phyloP scores from a whole-genome alignment of 768 basidiomycete species.

The Boletus eberwhitei region DNA sequence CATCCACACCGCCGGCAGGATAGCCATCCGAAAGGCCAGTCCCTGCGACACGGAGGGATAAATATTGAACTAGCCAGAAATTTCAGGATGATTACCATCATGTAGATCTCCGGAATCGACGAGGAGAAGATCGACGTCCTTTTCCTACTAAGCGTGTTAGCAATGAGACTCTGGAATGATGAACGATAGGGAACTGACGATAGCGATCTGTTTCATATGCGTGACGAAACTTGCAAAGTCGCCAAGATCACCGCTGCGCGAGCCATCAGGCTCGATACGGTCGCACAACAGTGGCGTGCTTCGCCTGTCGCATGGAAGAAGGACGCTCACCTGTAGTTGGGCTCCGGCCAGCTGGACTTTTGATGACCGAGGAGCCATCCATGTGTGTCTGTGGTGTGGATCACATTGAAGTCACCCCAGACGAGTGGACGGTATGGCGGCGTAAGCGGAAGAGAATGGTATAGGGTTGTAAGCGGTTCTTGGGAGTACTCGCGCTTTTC shows the following conservation, averaged over 20 bases:
- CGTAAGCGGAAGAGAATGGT: conserved; percentile 28
- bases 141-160: conserved; percentile 37
- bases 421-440: conserved; percentile 66
- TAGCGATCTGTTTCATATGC: conserved; percentile 75
- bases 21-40: conserved; percentile 78
- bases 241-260: conserved; percentile 58
- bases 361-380: conserved; percentile 86
- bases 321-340: conserved; percentile 57
- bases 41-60: conserved; percentile 36
- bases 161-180: background rate
- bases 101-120: conserved; percentile 82
- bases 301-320: background rate
- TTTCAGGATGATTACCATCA: conserved; percentile 42
- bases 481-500: conserved; percentile 39
- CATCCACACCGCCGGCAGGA: conserved; percentile 67
- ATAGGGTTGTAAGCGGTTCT: conserved; percentile 13
- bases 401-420: conserved; percentile 89
- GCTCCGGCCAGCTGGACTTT: conserved; percentile 69
- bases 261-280: background rate
- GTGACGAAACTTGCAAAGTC: conserved; percentile 81
- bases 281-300: background rate
- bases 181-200: conserved; percentile 33
- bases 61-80: background rate
- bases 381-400: conserved; percentile 84
- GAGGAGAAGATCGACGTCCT: conserved; percentile 78